Percentiles rank a stretch among this genome's conserved stretches.
phyloP scores from a whole-genome alignment of 1,284 basidiomycete species.

The Exsudoporus floridanus region DNA sequence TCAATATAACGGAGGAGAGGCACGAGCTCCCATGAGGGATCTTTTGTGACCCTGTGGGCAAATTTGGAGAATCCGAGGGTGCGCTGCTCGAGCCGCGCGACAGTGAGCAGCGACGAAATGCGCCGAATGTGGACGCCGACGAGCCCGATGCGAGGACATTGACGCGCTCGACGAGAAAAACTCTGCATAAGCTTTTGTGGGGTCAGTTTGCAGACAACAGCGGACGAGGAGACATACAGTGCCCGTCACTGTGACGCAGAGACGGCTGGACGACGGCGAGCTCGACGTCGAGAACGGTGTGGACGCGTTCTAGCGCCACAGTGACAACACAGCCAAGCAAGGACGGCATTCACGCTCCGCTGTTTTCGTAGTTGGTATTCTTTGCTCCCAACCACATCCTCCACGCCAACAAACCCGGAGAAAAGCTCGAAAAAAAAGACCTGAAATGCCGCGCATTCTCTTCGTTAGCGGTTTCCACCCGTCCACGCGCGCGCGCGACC shows the following conservation, averaged over 20 bases:
- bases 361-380: slow-evolving; percentile 19
- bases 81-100: slow-evolving; percentile 20
- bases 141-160: background rate
- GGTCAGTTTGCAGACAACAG: background rate
- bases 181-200: slow-evolving; percentile 19
- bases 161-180: slow-evolving; percentile 7
- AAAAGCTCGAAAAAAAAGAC: slow-evolving; percentile 3
- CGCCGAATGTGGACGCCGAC: background rate
- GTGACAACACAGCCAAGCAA: slow-evolving; percentile 40
- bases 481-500: slow-evolving; percentile 74
- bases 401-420: background rate
- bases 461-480: slow-evolving; percentile 86
- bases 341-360: slow-evolving; percentile 33
- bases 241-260: background rate
- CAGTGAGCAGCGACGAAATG: slow-evolving; percentile 17
- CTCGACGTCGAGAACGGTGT: slow-evolving; percentile 2
- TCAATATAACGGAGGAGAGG: slow-evolving; percentile 17
- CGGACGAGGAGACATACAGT: background rate
- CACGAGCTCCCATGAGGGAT: slow-evolving; percentile 33
- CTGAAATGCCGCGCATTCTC: slow-evolving; percentile 71
- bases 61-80: slow-evolving; percentile 26
- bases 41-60: slow-evolving; percentile 26
- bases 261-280: background rate
- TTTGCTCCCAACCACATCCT: slow-evolving; percentile 19
- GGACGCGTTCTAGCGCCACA: slow-evolving; percentile 36